phyloP scores from a whole-genome alignment of 139 green algal species.

The Prasinococcaceae sp. region DNA sequence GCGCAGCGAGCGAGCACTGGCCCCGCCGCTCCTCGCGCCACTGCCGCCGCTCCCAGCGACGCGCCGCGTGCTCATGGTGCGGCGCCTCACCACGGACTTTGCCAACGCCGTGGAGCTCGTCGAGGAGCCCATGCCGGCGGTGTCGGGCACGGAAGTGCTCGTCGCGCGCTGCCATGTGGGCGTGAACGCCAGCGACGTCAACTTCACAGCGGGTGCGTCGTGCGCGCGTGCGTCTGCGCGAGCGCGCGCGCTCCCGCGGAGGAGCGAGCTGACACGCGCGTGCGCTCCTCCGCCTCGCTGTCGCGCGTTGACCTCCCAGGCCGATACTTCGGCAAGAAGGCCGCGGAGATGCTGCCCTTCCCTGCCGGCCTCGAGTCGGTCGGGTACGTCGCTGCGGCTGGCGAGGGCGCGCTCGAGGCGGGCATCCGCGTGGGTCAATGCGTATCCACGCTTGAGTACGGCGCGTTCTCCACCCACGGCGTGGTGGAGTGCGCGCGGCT shows the following conservation, averaged over 20 bases:
- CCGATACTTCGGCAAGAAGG: conserved; percentile 9
- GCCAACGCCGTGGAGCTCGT: conserved; percentile 5
- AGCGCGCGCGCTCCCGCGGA: too few species aligned
- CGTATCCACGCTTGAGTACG: conserved; percentile 19
- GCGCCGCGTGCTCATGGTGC: conserved; percentile 2
- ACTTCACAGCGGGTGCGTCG: conserved; percentile 9
- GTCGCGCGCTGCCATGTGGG: conserved; percentile 8
- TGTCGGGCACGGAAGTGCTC: background rate
- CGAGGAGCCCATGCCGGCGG: background rate
- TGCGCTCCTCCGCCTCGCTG: too few species aligned
- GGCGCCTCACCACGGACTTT: conserved; percentile 13
- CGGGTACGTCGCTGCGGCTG: conserved; percentile 10
- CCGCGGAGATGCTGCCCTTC: conserved; percentile 11
- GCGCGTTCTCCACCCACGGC: conserved; percentile 10
- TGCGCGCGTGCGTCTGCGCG: too few species aligned
- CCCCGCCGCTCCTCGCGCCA: background rate
- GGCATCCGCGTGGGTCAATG: conserved; percentile 3
- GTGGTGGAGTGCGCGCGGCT: background rate
- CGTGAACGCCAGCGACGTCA: conserved; percentile 22
- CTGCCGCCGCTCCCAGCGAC: background rate
- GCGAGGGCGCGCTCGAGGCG: conserved; percentile 1
- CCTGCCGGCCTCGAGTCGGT: conserved; percentile 10
- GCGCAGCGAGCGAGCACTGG: background rate
- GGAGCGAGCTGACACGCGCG: too few species aligned
- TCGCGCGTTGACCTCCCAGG: too few species aligned